A percentile compares a stretch with the other conserved stretches of the same genome.
Evolutionary conservation across 371 early-diverging fungal genomes (phyloP).

Genomic region (Apophysomyces ossiformis): DNA sequence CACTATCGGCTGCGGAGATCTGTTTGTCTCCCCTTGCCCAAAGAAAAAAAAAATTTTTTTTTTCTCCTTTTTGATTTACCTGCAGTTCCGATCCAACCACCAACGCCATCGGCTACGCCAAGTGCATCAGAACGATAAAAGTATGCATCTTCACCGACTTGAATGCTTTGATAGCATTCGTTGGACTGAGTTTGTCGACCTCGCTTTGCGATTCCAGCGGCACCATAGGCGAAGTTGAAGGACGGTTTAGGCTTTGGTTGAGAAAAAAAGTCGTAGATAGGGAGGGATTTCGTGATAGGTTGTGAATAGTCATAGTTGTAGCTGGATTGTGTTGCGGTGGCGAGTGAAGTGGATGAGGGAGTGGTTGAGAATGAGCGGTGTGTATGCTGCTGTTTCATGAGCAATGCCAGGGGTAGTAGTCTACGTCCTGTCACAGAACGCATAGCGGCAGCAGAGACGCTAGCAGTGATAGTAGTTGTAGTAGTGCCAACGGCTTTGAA

Average conservation of each 20-base stretch:
- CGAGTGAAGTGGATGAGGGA: background rate
- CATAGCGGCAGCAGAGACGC: background rate
- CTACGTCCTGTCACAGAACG: background rate
- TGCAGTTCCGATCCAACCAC: slow-evolving; percentile 68
- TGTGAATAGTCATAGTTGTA: slow-evolving; percentile 1
- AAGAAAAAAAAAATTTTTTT: slow-evolving; percentile 11
- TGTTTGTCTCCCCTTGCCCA: background rate
- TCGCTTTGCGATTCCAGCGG: slow-evolving; percentile 77
- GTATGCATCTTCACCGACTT: slow-evolving; percentile 82
- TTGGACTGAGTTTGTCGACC: slow-evolving; percentile 21
- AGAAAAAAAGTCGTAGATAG: slow-evolving; percentile 30
- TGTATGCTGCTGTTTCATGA: background rate
- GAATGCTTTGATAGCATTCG: slow-evolving; percentile 58
- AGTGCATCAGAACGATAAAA: slow-evolving; percentile 74
- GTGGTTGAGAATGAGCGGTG: background rate
- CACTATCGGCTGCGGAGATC: background rate
- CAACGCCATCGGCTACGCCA: slow-evolving; percentile 83
- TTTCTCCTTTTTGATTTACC: slow-evolving; percentile 22
- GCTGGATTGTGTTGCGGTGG: slow-evolving; percentile 6
- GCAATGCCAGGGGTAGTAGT: background rate
- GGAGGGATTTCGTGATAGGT: slow-evolving; percentile 16
- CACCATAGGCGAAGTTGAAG: slow-evolving; percentile 71
- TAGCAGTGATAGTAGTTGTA: background rate
- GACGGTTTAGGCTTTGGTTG: slow-evolving; percentile 43
- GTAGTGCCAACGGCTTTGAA: background rate